Evolutionary conservation across 495 filamentous ascomycete genomes (phyloP).

Genomic region (Lasiosphaeriaceae sp.): DNA sequence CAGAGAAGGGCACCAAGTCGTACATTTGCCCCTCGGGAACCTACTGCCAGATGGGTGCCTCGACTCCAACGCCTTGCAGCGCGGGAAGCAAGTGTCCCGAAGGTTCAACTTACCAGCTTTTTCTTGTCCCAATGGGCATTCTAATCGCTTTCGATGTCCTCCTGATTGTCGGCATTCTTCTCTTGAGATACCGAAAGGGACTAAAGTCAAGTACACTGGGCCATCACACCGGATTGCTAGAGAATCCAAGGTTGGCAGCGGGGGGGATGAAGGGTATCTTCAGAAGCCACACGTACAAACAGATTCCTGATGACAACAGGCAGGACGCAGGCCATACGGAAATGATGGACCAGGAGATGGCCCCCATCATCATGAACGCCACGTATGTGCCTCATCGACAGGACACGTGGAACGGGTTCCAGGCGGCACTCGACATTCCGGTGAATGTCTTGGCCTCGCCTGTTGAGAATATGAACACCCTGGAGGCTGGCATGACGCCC

Average conservation of each 20-base stretch:
- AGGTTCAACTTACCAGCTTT: slow-evolving; percentile 30
- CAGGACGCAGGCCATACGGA: background rate
- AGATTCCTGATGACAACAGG: slow-evolving; percentile 31
- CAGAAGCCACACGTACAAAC: slow-evolving; percentile 18
- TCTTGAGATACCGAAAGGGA: slow-evolving; percentile 23
- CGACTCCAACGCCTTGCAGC: slow-evolving; percentile 37
- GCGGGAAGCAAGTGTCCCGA: slow-evolving; percentile 38
- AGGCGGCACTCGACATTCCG: slow-evolving; percentile 29
- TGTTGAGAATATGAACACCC: slow-evolving; percentile 16
- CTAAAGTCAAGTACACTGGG: slow-evolving; percentile 6
- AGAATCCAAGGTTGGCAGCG: background rate
- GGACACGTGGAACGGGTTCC: slow-evolving; percentile 33
- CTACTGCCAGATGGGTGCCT: slow-evolving; percentile 43
- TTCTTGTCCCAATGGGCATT: slow-evolving; percentile 38
- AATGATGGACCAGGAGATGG: slow-evolving; percentile 25
- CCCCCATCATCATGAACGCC: slow-evolving; percentile 10
- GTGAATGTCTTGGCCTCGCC: slow-evolving; percentile 11
- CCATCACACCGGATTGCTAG: slow-evolving; percentile 1
- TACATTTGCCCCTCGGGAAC: slow-evolving; percentile 38
- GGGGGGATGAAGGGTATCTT: background rate
- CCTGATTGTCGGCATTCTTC: slow-evolving; percentile 27
- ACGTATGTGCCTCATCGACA: slow-evolving; percentile 12
- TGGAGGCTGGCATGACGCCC: slow-evolving; percentile 27
- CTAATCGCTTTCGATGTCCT: slow-evolving; percentile 40
- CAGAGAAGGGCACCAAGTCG: slow-evolving; percentile 23